A percentile compares a stretch with the other conserved stretches of the same genome.
These are phyloP conservation scores for Paraconiothyrium brasiliense DNA, from an alignment of 2,329 filamentous ascomycete genomes.

Conservation along the genomic window DNA sequence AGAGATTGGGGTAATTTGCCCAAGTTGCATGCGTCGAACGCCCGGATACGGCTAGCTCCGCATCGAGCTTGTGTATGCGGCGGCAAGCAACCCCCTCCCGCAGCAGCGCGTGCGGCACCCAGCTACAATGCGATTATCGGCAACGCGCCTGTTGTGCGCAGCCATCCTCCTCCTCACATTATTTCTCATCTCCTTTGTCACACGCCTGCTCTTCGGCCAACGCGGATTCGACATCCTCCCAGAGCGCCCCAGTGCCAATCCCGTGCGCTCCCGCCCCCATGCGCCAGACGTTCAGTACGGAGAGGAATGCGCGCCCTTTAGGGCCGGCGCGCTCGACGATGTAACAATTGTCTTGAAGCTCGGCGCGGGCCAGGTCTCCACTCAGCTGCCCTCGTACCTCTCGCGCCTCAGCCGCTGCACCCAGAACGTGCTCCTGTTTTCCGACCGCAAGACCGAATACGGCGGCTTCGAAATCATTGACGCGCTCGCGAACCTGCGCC, in stretches of 20 bases:
- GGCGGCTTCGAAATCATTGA: conserved; percentile 59
- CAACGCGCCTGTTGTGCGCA: conserved; percentile 45
- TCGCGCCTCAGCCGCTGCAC: conserved; percentile 65
- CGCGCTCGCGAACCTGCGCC: conserved; percentile 56
- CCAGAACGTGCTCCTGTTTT: conserved; percentile 66
- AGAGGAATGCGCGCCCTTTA: conserved; percentile 45
- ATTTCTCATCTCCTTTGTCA: conserved; percentile 33
- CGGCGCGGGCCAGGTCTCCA: conserved; percentile 64
- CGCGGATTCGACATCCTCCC: conserved; percentile 44
- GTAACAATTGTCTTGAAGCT: conserved; percentile 67
- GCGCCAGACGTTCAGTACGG: conserved; percentile 37
- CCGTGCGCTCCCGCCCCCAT: conserved; percentile 27
- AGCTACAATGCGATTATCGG: conserved; percentile 42
- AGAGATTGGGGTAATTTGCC: neutral
- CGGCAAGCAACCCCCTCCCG: neutral
- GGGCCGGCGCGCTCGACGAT: conserved; percentile 51
- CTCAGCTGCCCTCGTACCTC: conserved; percentile 66
- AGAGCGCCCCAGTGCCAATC: conserved; percentile 36
- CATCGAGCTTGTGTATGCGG: conserved; percentile 4
- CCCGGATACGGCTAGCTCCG: conserved; percentile 6
- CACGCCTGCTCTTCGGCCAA: conserved; percentile 34
- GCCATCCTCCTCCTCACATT: conserved; percentile 35
- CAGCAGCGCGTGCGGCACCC: conserved; percentile 4
- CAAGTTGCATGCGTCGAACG: neutral
- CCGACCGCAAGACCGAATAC: conserved; percentile 65